Conservation (phyloP, 805 yeast species). For the Ogataea saltuana region DNA sequence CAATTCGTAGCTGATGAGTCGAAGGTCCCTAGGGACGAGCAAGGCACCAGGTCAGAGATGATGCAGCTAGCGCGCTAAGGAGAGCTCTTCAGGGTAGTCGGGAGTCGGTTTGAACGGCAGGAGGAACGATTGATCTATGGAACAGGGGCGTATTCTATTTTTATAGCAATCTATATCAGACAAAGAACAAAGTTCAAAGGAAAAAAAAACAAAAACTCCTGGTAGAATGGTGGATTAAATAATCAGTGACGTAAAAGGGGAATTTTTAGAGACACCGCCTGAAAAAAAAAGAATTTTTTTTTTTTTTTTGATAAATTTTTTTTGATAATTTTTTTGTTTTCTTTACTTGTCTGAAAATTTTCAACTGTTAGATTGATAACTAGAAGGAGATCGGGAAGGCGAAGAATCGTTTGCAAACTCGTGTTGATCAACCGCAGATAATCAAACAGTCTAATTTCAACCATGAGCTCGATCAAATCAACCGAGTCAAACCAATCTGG, state of each 20-base stretch:
- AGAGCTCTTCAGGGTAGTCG: too few relatives aligned
- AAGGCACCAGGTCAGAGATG: too few relatives aligned
- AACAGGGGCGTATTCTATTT: too few relatives aligned
- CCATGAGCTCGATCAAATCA: conserved; percentile 27
- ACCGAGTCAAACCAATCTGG: conserved; percentile 4
- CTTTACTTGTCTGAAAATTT: conserved; percentile 1
- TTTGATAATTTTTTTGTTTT: conserved; percentile 5
- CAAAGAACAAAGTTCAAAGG: too few relatives aligned
- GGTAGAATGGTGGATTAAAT: too few relatives aligned
- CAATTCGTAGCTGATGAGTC: background rate
- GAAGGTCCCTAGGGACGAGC: background rate
- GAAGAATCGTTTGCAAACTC: background rate
- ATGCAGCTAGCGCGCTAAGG: too few relatives aligned
- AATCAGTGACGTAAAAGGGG: background rate
- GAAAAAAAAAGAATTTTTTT: background rate
- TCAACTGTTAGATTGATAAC: background rate
- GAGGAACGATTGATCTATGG: too few relatives aligned
- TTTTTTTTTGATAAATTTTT: background rate
- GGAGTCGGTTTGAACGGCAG: too few relatives aligned
- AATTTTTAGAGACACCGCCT: background rate
- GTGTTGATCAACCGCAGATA: too few relatives aligned
- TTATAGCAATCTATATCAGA: too few relatives aligned
- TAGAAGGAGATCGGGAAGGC: background rate
- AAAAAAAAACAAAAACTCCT: too few relatives aligned
- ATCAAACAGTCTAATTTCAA: background rate